Evolutionary conservation across 73 alveolate genomes (phyloP).

Genomic region (Blepharisma stoltei): DNA sequence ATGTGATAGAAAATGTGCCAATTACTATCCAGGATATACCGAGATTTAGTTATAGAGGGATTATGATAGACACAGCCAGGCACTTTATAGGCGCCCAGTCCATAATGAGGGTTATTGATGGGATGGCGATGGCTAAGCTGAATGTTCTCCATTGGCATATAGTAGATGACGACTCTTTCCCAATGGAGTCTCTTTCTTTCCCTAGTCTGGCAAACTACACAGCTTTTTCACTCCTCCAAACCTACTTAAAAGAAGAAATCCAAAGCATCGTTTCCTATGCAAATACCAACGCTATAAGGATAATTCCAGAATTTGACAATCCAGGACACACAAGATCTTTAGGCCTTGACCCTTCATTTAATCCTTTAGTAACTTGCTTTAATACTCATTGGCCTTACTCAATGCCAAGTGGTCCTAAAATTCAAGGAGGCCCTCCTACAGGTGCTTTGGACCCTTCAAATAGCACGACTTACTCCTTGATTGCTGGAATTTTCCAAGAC

Average conservation of each 20-base stretch:
- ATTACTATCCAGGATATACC: conserved; percentile 56
- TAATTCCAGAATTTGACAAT: conserved; percentile 70
- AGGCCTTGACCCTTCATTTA: conserved; percentile 23
- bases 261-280: conserved; percentile 51
- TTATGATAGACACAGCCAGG: conserved; percentile 76
- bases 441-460: conserved; percentile 52
- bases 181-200: conserved; percentile 47
- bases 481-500: conserved; percentile 32
- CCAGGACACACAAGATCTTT: conserved; percentile 64
- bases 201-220: conserved; percentile 48
- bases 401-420: conserved; percentile 32
- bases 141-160: conserved; percentile 75
- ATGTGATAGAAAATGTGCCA: conserved; percentile 39
- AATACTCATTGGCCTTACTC: conserved; percentile 8
- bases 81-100: conserved; percentile 42
- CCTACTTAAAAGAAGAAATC: conserved; percentile 45
- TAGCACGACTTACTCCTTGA: conserved; percentile 33
- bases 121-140: conserved; percentile 48
- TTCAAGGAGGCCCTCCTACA: conserved; percentile 41
- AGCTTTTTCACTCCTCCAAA: conserved; percentile 47
- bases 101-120: conserved; percentile 40
- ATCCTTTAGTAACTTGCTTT: conserved; percentile 33
- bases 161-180: conserved; percentile 72
- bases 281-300: conserved; percentile 44
- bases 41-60: conserved; percentile 63